phyloP scores from a whole-genome alignment of 345 rosid species.

The Barbarea vulgaris region DNA sequence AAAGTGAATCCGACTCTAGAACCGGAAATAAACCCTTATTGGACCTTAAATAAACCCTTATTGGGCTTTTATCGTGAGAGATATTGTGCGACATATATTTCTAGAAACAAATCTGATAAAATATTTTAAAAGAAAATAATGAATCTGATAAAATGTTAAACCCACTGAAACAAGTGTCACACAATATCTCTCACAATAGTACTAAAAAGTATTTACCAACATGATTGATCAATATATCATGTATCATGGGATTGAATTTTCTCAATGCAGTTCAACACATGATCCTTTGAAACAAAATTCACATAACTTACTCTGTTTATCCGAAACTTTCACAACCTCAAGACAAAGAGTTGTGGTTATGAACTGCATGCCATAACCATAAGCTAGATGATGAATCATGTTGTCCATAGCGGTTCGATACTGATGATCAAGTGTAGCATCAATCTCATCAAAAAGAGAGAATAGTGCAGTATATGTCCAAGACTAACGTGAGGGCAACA shows the following conservation, averaged over 20 bases:
- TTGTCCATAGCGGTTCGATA: slow-evolving; percentile 92
- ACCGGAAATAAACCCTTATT: too few species aligned
- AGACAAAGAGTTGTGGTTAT: slow-evolving; percentile 91
- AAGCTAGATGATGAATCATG: slow-evolving; percentile 89
- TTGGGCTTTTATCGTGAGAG: too few species aligned
- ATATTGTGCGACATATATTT: too few species aligned
- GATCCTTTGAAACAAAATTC: slow-evolving; percentile 65
- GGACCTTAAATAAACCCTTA: too few species aligned
- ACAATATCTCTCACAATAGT: background rate
- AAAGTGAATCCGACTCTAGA: too few species aligned
- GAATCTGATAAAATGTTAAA: slow-evolving; percentile 2
- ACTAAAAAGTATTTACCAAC: slow-evolving; percentile 36
- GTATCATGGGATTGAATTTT: slow-evolving; percentile 87
- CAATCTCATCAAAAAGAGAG: slow-evolving; percentile 96
- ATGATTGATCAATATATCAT: slow-evolving; percentile 40
- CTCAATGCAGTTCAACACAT: slow-evolving; percentile 86
- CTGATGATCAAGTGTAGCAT: slow-evolving; percentile 93
- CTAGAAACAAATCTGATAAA: too few species aligned
- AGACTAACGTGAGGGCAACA: slow-evolving; percentile 85
- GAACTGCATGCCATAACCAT: slow-evolving; percentile 80
- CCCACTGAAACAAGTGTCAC: slow-evolving; percentile 8
- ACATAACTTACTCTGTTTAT: slow-evolving; percentile 90
- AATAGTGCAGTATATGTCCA: slow-evolving; percentile 98
- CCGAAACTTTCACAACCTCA: slow-evolving; percentile 93
- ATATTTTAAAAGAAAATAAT: too few species aligned